These are phyloP conservation scores for Pilatotrama ljubarskyi DNA, from an alignment of 768 basidiomycete species.

Conservation along the genomic window DNA sequence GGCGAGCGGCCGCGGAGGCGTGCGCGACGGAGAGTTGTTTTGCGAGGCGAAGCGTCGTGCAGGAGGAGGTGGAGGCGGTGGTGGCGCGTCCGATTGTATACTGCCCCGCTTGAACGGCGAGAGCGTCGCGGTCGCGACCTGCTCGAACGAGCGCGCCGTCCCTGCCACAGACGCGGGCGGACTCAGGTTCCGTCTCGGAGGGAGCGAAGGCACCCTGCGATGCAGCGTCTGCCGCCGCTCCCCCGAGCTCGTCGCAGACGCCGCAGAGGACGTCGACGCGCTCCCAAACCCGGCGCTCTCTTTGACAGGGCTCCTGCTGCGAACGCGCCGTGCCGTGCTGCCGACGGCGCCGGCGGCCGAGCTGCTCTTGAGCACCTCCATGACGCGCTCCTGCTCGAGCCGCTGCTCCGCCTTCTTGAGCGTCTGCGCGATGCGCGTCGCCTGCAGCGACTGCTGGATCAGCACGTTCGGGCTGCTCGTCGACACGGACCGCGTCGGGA, in stretches of 20 bases:
- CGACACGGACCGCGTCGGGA: conserved; percentile 23
- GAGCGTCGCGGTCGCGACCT: conserved; percentile 40
- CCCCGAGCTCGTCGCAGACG: conserved; percentile 18
- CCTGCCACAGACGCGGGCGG: conserved; percentile 36
- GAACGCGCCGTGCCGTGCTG: conserved; percentile 21
- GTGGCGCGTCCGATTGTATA: neutral
- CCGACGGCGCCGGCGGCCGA: conserved; percentile 6
- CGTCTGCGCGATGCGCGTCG: conserved; percentile 68
- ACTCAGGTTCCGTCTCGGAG: conserved; percentile 38
- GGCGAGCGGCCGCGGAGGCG: conserved; percentile 30
- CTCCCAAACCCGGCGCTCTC: neutral
- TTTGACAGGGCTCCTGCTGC: conserved; percentile 27
- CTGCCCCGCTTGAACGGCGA: conserved; percentile 15
- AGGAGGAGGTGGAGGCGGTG: conserved; percentile 8
- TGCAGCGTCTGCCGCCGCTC: conserved; percentile 3
- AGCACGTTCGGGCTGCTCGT: conserved; percentile 47
- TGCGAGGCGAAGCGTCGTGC: conserved; percentile 20
- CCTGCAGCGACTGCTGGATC: conserved; percentile 69
- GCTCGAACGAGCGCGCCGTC: conserved; percentile 40
- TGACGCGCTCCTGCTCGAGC: conserved; percentile 67
- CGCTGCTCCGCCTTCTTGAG: conserved; percentile 69
- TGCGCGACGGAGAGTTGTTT: conserved; percentile 32
- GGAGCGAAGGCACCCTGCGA: conserved; percentile 35
- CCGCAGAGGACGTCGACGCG: conserved; percentile 14
- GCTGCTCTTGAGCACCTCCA: conserved; percentile 72